Evolutionary conservation across 768 basidiomycete genomes (phyloP).

Genomic region (Termitomyces sp.): DNA sequence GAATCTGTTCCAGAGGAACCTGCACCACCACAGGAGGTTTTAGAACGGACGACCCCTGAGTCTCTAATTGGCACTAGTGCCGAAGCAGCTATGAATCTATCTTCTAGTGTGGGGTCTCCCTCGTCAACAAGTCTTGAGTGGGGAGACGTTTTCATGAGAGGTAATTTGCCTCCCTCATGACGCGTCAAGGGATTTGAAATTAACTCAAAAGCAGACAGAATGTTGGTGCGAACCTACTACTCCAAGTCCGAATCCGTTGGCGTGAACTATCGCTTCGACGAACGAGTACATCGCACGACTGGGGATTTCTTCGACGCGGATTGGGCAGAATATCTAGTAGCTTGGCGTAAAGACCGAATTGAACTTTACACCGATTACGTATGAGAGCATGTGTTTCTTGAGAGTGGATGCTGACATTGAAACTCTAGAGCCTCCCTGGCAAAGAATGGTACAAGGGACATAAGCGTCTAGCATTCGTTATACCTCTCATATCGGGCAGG

Average conservation of each 20-base stretch:
- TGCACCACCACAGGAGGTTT: slow-evolving; percentile 60
- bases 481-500: slow-evolving; percentile 60
- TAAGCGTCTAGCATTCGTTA: slow-evolving; percentile 75
- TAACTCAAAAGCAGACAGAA: slow-evolving; percentile 58
- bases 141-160: slow-evolving; percentile 70
- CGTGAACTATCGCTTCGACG: slow-evolving; percentile 56
- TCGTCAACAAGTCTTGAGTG: slow-evolving; percentile 24
- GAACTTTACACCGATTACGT: slow-evolving; percentile 89
- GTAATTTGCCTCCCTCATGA: slow-evolving; percentile 33
- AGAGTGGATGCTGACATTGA: slow-evolving; percentile 8
- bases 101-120: slow-evolving; percentile 10
- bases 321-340: slow-evolving; percentile 83
- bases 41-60: slow-evolving; percentile 52
- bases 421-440: slow-evolving; percentile 52
- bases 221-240: slow-evolving; percentile 78
- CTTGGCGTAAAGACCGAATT: slow-evolving; percentile 72
- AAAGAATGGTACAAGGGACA: slow-evolving; percentile 67
- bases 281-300: slow-evolving; percentile 60
- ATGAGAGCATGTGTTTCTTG: slow-evolving; percentile 18
- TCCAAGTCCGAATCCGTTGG: slow-evolving; percentile 42
- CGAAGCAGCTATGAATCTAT: slow-evolving; percentile 36
- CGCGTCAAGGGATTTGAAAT: not conserved
- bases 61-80: slow-evolving; percentile 61
- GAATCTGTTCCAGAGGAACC: slow-evolving; percentile 24
- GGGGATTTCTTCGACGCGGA: slow-evolving; percentile 58